Evolutionary conservation across 176 grass and related monocot species (phyloP).

Genomic region (Thalia dealbata): DNA sequence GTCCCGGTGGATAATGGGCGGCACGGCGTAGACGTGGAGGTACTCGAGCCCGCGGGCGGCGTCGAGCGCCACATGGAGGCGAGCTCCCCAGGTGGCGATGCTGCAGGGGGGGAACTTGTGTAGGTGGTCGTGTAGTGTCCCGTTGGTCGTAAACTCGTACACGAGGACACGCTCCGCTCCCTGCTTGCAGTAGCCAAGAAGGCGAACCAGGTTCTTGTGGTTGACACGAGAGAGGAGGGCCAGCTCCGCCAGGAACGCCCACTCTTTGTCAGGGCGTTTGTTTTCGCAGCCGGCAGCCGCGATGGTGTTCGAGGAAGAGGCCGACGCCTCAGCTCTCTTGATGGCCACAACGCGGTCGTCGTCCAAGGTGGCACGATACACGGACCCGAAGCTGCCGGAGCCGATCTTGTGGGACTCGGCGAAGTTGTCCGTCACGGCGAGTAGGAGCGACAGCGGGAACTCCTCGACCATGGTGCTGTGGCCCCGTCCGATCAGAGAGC

Average conservation of each 20-base stretch:
- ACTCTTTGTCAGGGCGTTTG: slow-evolving; percentile 47
- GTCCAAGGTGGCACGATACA: slow-evolving; percentile 53
- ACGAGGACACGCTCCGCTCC: slow-evolving; percentile 54
- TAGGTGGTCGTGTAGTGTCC: slow-evolving; percentile 78
- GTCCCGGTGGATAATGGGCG: slow-evolving; percentile 88
- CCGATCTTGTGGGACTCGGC: slow-evolving; percentile 52
- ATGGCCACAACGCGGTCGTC: slow-evolving; percentile 64
- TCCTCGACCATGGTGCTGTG: slow-evolving; percentile 40
- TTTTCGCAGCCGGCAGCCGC: slow-evolving; percentile 12
- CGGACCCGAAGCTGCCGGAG: slow-evolving; percentile 80
- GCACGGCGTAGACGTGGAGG: slow-evolving; percentile 93
- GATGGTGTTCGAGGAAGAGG: slow-evolving; percentile 8
- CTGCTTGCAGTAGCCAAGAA: slow-evolving; percentile 73
- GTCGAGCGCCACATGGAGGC: slow-evolving; percentile 58
- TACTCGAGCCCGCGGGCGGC: slow-evolving; percentile 85
- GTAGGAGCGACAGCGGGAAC: slow-evolving; percentile 39
- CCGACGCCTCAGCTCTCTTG: slow-evolving; percentile 48
- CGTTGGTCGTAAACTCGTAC: slow-evolving; percentile 89
- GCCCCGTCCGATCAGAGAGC: slow-evolving; percentile 25
- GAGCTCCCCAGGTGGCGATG: slow-evolving; percentile 24
- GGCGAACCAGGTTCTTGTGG: slow-evolving; percentile 83
- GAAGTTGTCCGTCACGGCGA: slow-evolving; percentile 48
- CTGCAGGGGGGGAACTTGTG: slow-evolving; percentile 28
- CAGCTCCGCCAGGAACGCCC: slow-evolving; percentile 74
- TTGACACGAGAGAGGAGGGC: slow-evolving; percentile 68